These are phyloP conservation scores for Hemisphaericaspora xylofermentans DNA, from an alignment of 1,139 yeast species.

Conservation along the genomic window DNA sequence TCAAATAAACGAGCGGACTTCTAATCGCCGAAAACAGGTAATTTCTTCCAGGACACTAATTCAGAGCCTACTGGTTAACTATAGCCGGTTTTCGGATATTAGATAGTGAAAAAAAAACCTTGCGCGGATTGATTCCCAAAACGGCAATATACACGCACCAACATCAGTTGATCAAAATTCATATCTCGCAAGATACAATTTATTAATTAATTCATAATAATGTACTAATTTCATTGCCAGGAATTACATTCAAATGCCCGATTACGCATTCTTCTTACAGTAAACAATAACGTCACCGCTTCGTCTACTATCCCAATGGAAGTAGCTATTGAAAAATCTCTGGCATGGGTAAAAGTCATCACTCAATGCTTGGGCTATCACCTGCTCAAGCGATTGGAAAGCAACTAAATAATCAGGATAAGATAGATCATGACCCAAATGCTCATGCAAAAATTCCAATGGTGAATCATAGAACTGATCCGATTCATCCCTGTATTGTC, in stretches of 20 bases:
- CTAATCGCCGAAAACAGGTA: no score
- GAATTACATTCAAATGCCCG: not conserved
- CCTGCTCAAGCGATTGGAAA: conserved; percentile 60
- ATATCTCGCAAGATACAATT: no score
- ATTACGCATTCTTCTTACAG: conserved; percentile 9
- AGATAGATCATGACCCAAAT: conserved; percentile 19
- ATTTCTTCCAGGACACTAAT: no score
- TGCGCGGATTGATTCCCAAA: no score
- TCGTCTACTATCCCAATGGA: conserved; percentile 87
- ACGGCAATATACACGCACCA: no score
- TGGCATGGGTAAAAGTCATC: conserved; percentile 40
- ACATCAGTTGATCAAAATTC: no score
- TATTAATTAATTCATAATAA: no score
- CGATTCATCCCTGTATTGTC: conserved; percentile 75
- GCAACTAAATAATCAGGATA: conserved; percentile 58
- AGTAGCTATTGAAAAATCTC: conserved; percentile 72
- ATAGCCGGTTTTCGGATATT: no score
- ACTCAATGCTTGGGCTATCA: conserved; percentile 37
- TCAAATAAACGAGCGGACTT: no score
- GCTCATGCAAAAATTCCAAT: conserved; percentile 37
- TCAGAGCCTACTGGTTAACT: no score
- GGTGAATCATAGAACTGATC: conserved; percentile 79
- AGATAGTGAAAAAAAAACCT: no score
- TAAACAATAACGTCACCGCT: conserved; percentile 75
- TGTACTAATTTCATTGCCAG: no score